These are phyloP conservation scores for Pharus latifolius DNA, from an alignment of 176 grass and related monocot genomes.

Conservation along the genomic window DNA sequence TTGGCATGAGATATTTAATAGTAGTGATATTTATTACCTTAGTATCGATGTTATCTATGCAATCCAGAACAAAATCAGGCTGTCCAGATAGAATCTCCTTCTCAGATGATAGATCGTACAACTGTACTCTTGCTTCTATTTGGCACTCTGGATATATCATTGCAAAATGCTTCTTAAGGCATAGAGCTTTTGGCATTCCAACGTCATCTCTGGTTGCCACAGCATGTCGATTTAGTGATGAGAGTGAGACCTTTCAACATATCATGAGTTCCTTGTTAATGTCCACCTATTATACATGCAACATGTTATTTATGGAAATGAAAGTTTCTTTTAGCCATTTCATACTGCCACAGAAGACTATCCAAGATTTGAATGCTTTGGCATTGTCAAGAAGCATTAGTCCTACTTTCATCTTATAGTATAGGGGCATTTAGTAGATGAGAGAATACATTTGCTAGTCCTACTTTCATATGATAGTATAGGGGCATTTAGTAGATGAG, in stretches of 20 bases:
- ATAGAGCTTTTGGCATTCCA: conserved; percentile 74
- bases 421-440: background rate
- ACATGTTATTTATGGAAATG: conserved; percentile 28
- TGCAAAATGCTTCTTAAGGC: conserved; percentile 89
- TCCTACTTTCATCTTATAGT: background rate
- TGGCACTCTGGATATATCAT: conserved; percentile 85
- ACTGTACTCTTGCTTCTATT: conserved; percentile 81
- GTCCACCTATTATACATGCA: conserved; percentile 39
- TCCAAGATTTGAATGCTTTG: background rate
- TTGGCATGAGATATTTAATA: background rate
- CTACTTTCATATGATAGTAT: background rate
- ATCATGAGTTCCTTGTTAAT: conserved; percentile 53
- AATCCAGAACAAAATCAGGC: conserved; percentile 98
- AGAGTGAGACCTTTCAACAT: conserved; percentile 81
- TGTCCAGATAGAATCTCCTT: conserved; percentile 82
- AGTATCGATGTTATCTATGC: conserved; percentile 97
- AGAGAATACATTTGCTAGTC: background rate
- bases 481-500: background rate
- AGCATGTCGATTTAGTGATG: conserved; percentile 93
- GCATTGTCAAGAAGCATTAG: background rate
- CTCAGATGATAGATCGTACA: conserved; percentile 70
- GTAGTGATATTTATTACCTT: conserved; percentile 42
- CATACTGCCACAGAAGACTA: background rate
- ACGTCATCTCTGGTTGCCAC: conserved; percentile 96
- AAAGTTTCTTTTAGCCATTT: background rate